phyloP scores from a whole-genome alignment of 176 grass and related monocot species.

The Hsuehochloa calcarea region DNA sequence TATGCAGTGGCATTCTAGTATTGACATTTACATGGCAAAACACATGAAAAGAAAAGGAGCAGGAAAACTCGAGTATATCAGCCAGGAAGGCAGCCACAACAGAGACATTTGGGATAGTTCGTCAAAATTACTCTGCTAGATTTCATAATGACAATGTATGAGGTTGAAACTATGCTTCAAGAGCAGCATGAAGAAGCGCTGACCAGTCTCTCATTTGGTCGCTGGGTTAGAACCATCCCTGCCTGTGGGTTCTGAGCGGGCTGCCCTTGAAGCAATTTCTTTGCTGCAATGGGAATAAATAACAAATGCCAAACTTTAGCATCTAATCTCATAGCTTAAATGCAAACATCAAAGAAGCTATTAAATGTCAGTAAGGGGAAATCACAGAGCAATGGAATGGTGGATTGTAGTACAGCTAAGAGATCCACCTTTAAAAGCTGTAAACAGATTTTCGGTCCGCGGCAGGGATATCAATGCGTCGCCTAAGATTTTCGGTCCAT shows the following conservation, averaged over 20 bases:
- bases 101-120: conserved; percentile 24
- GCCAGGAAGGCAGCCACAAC: conserved; percentile 24
- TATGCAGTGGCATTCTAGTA: conserved; percentile 45
- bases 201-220: conserved; percentile 65
- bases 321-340: conserved; percentile 42
- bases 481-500: too few species aligned
- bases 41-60: conserved; percentile 18
- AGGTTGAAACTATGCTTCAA: conserved; percentile 34
- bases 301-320: conserved; percentile 6
- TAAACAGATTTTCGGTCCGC: not conserved
- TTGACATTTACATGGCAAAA: conserved; percentile 57
- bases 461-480: too few species aligned
- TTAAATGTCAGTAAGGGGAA: not conserved
- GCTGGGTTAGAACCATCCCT: conserved; percentile 71
- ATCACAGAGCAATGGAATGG: not conserved
- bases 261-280: conserved; percentile 72
- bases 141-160: not conserved
- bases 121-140: conserved; percentile 25
- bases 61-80: conserved; percentile 23
- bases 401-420: not conserved
- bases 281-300: conserved; percentile 62
- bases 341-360: not conserved
- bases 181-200: conserved; percentile 82
- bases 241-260: conserved; percentile 57
- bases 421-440: not conserved